These are phyloP conservation scores for Hordeum pubiflorum DNA, from an alignment of 202 grass and related monocot genomes.

Conservation along the genomic window DNA sequence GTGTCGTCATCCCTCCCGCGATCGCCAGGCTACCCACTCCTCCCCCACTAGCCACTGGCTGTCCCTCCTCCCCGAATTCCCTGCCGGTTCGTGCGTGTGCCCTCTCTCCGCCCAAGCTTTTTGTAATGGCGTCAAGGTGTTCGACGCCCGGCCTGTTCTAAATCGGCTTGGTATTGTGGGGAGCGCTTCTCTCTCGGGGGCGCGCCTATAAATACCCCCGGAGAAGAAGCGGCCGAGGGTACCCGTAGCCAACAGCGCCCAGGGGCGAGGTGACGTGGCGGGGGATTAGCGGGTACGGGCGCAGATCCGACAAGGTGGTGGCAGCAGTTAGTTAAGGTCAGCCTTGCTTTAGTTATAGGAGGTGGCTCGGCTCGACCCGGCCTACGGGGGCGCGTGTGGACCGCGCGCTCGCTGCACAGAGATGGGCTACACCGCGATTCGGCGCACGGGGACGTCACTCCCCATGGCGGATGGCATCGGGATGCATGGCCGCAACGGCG, in stretches of 20 bases:
- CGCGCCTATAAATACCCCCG: constrained; percentile 43
- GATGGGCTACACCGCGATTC: not conserved
- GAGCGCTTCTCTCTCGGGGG: constrained; percentile 19
- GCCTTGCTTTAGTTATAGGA: not conserved
- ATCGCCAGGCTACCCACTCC: constrained; percentile 15
- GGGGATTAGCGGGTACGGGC: not conserved
- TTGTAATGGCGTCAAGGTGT: constrained; percentile 21
- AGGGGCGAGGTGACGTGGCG: constrained; percentile 25
- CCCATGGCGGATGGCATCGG: not conserved
- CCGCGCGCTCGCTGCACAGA: not conserved
- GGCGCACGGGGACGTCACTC: not conserved
- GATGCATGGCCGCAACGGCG: not conserved
- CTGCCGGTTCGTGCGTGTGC: no score
- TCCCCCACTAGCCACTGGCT: not conserved
- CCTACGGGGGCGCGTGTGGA: constrained; percentile 20
- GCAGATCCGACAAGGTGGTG: constrained; percentile 27
- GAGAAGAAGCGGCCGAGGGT: constrained; percentile 9
- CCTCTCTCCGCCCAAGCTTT: not conserved
- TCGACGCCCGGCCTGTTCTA: constrained; percentile 4
- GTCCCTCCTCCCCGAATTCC: not conserved
- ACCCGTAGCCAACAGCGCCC: not conserved
- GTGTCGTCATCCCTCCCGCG: constrained; percentile 37
- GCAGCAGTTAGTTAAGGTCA: constrained; percentile 19
- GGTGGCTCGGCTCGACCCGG: not conserved
- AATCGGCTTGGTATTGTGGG: constrained; percentile 19